Evolutionary conservation across 169 alveolate genomes (phyloP), one percentile per base, ranked within the genome.

Genomic region (Ichthyophthirius multifiliis): DNA sequence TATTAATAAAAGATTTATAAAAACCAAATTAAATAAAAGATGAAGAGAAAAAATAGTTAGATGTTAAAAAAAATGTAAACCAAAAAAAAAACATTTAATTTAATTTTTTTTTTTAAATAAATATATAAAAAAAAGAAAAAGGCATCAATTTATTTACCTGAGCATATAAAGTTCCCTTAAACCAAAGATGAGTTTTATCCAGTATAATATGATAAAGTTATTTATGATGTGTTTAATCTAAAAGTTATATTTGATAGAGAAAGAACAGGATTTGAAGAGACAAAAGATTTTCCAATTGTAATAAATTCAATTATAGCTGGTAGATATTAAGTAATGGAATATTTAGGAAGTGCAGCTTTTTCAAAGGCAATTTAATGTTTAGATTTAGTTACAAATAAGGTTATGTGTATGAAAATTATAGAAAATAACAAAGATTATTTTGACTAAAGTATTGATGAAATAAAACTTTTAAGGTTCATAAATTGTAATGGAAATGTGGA

Each of bases 361-460:
- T 91, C 97, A 7, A 94, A 95, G 71, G 97, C 97, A 13, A 90
- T 96, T 31, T 82, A 93, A 75, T 94, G 97, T 71, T 84, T 93
- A 35, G 97, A 96, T 92, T 48, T 94, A 35, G 91, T 85, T 62
- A 86, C 90, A 43, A 87, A 92, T 55, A 77, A 90, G 78, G 87
- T 83, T 86, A 96, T 93, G 16, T 95, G 98, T 74, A 87, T 96
- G 93, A 95, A 98, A 90, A 96, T 98, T 65, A 97, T 98, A 79
- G 97, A 96, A 86, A 96, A 96, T 85, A 96, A 96, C 77, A 96
- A 96, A 90, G 97, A 95, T 88, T 96, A 94, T 87, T 85, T 95
- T 82, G 98, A 97, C 81, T 96, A 97, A 80, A 89, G 97, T 39
- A 82, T 96, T 55, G 98, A 96, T 83, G 99, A 98, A 86, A 90